A percentile compares a stretch with the other conserved stretches of the same genome.
phyloP scores from a whole-genome alignment of 192 early-diverging fungal genomes.

The Backusella liffmaniae region DNA sequence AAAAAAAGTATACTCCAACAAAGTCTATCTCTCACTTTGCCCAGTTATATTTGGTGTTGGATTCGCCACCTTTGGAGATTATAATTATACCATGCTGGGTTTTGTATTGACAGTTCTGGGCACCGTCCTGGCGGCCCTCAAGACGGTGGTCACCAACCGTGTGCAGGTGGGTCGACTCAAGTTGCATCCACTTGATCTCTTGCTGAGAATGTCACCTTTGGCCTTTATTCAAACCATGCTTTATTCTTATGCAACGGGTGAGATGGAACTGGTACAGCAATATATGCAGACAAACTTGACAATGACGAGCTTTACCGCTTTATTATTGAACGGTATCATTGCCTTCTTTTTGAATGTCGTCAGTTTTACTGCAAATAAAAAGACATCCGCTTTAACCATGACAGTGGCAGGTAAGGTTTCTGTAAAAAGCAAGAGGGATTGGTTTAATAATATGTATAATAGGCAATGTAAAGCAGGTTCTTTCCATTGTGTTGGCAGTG shows the following conservation, averaged over 20 bases:
- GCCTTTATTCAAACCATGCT: constrained; percentile 71
- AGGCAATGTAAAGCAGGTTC: constrained; percentile 65
- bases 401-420: constrained; percentile 54
- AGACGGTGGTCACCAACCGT: constrained; percentile 82
- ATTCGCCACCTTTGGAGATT: constrained; percentile 83
- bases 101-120: constrained; percentile 80
- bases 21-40: constrained; percentile 61
- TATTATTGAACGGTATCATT: constrained; percentile 74
- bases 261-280: constrained; percentile 44
- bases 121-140: constrained; percentile 72
- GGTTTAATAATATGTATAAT: not conserved
- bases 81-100: constrained; percentile 68
- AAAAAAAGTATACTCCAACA: constrained; percentile 49
- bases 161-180: constrained; percentile 78
- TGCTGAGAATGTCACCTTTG: constrained; percentile 77
- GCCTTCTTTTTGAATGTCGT: constrained; percentile 89
- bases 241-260: constrained; percentile 65
- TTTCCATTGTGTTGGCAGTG: constrained; percentile 63
- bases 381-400: constrained; percentile 83
- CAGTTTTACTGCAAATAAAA: constrained; percentile 84
- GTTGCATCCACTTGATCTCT: constrained; percentile 77
- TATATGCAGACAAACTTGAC: constrained; percentile 48
- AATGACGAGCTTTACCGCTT: constrained; percentile 44
- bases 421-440: not conserved
- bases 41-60: constrained; percentile 74